Evolutionary conservation across 2,329 filamentous ascomycete genomes (phyloP), one percentile per base, ranked within the genome.

Genomic region (Arthroderma sp.): DNA sequence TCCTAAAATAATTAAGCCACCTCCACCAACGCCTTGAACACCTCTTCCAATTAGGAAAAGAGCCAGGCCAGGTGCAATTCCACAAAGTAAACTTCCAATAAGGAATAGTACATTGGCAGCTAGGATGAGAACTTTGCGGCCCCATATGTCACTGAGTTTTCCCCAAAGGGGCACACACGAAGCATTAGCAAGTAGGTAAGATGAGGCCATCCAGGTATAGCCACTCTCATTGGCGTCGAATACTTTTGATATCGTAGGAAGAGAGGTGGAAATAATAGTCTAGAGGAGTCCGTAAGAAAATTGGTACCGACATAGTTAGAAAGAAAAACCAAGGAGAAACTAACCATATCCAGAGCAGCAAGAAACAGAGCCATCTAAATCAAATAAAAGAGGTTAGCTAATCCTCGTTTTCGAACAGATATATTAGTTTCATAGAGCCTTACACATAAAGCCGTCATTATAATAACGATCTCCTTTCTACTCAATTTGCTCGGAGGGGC

Each of bases 121-220:
- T n/a, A 86, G 71, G 28, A 86, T 71, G 54, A 84, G 77, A 7
- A 78, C 78, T 63, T 86, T 87, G 44, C 84, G 75, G 1, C 84
- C 83, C 72, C 80, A 86, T 58, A 86, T 85, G 62, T 86, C 84
- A 44, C 80, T 81, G 21, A 84, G 70, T 64, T 85, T 84, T 21
- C 81, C 79, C 77, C 79, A 81, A 33, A 77, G 71, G 1, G 77
- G 78, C 2, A 76, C 75, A 5, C 75, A 64, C 21, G 69, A 61
- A 44, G 71, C 66, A 60, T 70, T 66, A 57, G 65, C 67, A 38
- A 73, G 63, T 25, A 73, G 61, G 61, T 68, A 71, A 23, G 69
- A 64, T 41, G 66, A 68, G 39, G 69, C 69, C 57, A 73, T 68
- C 70, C 68, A 74, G 57, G 71, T 68, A 61, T 72, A 70, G 39